phyloP scores from a whole-genome alignment of 2,329 filamentous ascomycete genomes.

The Cladophialophora bantiana region DNA sequence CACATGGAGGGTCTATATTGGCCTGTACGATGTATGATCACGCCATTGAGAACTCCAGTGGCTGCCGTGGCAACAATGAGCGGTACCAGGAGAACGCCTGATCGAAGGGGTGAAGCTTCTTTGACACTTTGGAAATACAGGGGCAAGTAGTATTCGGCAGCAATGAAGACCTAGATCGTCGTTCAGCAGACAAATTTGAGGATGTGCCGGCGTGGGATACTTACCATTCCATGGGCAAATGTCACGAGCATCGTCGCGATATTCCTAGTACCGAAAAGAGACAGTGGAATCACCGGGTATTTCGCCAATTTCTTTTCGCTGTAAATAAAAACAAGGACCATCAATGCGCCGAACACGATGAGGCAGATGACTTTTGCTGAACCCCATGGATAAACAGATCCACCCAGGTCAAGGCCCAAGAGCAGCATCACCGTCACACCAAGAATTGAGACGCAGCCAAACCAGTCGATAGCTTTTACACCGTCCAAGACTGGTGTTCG shows the following conservation, averaged over 20 bases:
- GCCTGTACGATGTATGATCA: conserved; percentile 60
- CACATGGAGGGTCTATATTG: conserved; percentile 57
- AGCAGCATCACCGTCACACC: conserved; percentile 85
- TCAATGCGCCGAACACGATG: conserved; percentile 73
- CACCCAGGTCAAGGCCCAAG: conserved; percentile 84
- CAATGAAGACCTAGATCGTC: conserved; percentile 31
- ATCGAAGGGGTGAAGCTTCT: conserved; percentile 66
- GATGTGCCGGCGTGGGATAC: not conserved
- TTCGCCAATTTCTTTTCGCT: conserved; percentile 76
- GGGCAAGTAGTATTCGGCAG: conserved; percentile 67
- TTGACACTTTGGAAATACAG: conserved; percentile 76
- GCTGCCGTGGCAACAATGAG: conserved; percentile 59
- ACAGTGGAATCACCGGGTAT: conserved; percentile 79
- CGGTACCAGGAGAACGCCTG: conserved; percentile 65
- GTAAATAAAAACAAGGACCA: conserved; percentile 70
- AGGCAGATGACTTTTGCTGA: conserved; percentile 79
- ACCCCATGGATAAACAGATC: conserved; percentile 75
- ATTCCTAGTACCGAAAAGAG: conserved; percentile 72
- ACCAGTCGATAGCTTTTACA: conserved; percentile 58
- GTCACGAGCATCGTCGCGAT: conserved; percentile 44
- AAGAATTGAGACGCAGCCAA: conserved; percentile 69
- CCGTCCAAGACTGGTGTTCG: conserved; percentile 54
- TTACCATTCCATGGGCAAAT: conserved; percentile 37
- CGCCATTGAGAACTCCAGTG: conserved; percentile 54
- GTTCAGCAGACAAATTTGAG: conserved; percentile 16